A percentile compares a stretch with the other conserved stretches of the same genome.
Evolutionary conservation across 2,329 filamentous ascomycete species (phyloP).

Genomic region (Davidsoniella eucalypti): DNA sequence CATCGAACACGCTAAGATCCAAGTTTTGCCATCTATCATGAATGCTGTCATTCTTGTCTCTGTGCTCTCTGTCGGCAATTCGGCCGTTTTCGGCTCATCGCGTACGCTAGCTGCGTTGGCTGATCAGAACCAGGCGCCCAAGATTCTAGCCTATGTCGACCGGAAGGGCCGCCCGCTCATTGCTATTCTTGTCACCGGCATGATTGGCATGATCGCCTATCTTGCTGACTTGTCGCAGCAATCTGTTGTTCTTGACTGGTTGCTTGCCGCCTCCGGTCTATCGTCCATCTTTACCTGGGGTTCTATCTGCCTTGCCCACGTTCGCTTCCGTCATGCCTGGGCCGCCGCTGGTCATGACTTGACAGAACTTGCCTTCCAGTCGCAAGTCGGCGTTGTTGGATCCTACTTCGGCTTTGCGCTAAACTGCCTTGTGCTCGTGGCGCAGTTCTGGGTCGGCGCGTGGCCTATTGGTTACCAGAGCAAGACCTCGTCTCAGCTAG

Average conservation of each 20-base stretch:
- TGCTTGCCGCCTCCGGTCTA: conserved; percentile 54
- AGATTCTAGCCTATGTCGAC: conserved; percentile 65
- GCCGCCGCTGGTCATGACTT: conserved; percentile 48
- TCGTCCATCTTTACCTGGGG: conserved; percentile 64
- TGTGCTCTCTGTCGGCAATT: conserved; percentile 82
- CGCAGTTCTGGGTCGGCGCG: conserved; percentile 78
- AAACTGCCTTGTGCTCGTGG: conserved; percentile 59
- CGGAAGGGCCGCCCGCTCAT: conserved; percentile 63
- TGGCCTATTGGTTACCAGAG: conserved; percentile 48
- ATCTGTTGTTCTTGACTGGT: conserved; percentile 54
- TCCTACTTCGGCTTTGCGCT: conserved; percentile 66
- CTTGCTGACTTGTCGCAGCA: conserved; percentile 44
- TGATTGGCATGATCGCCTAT: conserved; percentile 59
- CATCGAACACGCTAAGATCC: conserved; percentile 69
- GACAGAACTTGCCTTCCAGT: conserved; percentile 63
- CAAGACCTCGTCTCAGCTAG: conserved; percentile 29
- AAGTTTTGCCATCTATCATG: conserved; percentile 71
- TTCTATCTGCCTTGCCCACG: conserved; percentile 78
- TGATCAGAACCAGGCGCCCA: conserved; percentile 71
- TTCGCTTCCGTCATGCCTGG: conserved; percentile 81
- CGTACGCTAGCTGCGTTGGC: conserved; percentile 79
- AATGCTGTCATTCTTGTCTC: conserved; percentile 89
- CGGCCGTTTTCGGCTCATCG: conserved; percentile 78
- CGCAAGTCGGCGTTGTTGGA: conserved; percentile 61
- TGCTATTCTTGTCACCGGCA: conserved; percentile 51